Evolutionary conservation across 2,329 filamentous ascomycete species (phyloP).

Genomic region (Leptoxyphium fumago): DNA sequence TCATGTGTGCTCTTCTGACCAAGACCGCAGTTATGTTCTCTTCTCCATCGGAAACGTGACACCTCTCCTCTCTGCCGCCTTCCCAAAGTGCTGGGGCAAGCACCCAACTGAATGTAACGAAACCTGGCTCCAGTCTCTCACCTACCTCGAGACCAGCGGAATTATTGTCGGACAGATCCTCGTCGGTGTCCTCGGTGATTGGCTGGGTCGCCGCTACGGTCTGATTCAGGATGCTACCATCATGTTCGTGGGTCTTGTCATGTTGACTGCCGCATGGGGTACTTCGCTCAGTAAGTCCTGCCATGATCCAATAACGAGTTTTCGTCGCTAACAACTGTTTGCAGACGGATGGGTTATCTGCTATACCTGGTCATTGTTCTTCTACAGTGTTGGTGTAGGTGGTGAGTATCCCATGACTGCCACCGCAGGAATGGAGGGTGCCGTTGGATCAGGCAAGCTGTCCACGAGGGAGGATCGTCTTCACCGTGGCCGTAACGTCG

Average conservation of each 20-base stretch:
- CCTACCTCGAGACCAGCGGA: constrained; percentile 84
- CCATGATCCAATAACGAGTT: no score
- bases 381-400: constrained; percentile 62
- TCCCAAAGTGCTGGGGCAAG: constrained; percentile 61
- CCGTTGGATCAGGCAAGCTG: constrained; percentile 68
- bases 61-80: constrained; percentile 63
- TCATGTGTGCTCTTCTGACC: not conserved
- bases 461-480: constrained; percentile 87
- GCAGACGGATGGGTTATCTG: constrained; percentile 87
- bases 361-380: constrained; percentile 89
- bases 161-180: constrained; percentile 89
- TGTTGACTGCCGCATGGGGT: constrained; percentile 87
- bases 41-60: constrained; percentile 93
- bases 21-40: constrained; percentile 56
- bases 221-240: constrained; percentile 87
- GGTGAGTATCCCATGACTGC: constrained; percentile 96
- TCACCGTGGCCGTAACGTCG: constrained; percentile 90
- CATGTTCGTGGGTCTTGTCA: constrained; percentile 85
- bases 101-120: constrained; percentile 44
- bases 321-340: constrained; percentile 3
- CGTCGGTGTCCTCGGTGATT: constrained; percentile 68
- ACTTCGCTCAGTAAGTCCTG: constrained; percentile 39
- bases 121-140: constrained; percentile 71
- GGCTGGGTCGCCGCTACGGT: constrained; percentile 84
- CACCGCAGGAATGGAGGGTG: constrained; percentile 70